Evolutionary conservation across 257 asterid genomes (phyloP), one percentile per base, ranked within the genome.

Genomic region (Fraxinus quadrangulata): DNA sequence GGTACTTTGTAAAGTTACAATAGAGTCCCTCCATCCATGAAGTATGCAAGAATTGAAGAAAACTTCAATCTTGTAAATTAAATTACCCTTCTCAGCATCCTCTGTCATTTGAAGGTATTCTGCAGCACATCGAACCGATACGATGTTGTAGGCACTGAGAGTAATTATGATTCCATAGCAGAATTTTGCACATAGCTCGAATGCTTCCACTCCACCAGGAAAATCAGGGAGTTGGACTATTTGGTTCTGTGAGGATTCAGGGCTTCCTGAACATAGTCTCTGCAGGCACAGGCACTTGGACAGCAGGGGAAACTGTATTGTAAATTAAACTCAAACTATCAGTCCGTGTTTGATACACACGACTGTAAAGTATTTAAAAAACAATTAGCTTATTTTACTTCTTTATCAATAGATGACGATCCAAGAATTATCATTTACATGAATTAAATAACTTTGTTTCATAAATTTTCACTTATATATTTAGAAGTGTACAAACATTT

Each of bases 61-160:
- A 70, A 89, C 97, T 66, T 94, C 96, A 6, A 94, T 84, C 73
- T 94, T 94, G 96, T 78, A 83, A 0, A 92, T 81, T 6, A 94
- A 69, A 80, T 94, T 94, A 3, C 98, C 98, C 84, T 90, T 91
- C 71, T 95, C 99, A 21, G 84, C 94, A 33, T 90, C 97, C 77
- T 94, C 97, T 0, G 92, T 92, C 98, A 94, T 94, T 40, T 90
- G 96, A 0, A 94, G 91, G 39, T 90, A 94, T 47, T 92, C 97
- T 0, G 98, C 91, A 0, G 97, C 97, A 49, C 97, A 88, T 1
- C 97, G 87, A 17, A 83, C 85, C 0, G 94, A 70, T 33, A 94
- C 96, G 2, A 94, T 74, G 90, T 92, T 94, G 91, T 88, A 85
- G 39, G 97, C 97, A 23, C 97, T 94, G 16, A 94, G 87, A 47